Evolutionary conservation across 805 yeast genomes (phyloP).

Genomic region (Kodamaea restingae): DNA sequence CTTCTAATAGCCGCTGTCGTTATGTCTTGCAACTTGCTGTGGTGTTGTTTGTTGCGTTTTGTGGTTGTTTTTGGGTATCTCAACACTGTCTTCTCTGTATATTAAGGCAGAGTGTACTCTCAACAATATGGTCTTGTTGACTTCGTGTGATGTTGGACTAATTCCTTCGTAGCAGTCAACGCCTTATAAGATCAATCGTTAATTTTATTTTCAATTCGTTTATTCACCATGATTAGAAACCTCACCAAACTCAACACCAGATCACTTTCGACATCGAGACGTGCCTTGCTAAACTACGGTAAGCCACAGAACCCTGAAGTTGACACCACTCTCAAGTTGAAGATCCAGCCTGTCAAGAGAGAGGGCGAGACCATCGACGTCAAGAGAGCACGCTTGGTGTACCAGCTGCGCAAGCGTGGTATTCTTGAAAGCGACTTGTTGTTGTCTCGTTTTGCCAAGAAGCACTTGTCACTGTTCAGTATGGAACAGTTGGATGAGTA

Average conservation of each 20-base stretch:
- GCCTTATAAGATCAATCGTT: no score
- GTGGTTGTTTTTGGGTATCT: no score
- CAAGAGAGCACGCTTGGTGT: slow-evolving; percentile 81
- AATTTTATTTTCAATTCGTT: no score
- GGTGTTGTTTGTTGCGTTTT: neutral
- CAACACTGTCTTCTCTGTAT: no score
- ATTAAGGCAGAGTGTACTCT: no score
- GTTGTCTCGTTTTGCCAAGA: slow-evolving; percentile 79
- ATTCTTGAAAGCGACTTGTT: slow-evolving; percentile 89
- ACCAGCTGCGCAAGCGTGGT: slow-evolving; percentile 93
- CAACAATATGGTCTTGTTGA: no score
- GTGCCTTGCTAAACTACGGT: slow-evolving; percentile 31
- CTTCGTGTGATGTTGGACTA: no score
- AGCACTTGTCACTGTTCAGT: slow-evolving; percentile 56
- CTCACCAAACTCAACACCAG: neutral
- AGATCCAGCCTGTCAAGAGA: slow-evolving; percentile 77
- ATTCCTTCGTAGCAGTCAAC: no score
- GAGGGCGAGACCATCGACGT: slow-evolving; percentile 65
- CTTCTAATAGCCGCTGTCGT: no score
- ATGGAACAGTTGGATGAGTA: slow-evolving; percentile 75
- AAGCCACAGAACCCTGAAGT: slow-evolving; percentile 40
- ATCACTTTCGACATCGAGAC: neutral
- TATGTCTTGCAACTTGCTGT: no score
- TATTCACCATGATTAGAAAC: no score
- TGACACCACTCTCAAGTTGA: slow-evolving; percentile 49